Base-by-base conservation (phyloP, 495 filamentous ascomycete species). In the Podospora appendiculata region DNA sequence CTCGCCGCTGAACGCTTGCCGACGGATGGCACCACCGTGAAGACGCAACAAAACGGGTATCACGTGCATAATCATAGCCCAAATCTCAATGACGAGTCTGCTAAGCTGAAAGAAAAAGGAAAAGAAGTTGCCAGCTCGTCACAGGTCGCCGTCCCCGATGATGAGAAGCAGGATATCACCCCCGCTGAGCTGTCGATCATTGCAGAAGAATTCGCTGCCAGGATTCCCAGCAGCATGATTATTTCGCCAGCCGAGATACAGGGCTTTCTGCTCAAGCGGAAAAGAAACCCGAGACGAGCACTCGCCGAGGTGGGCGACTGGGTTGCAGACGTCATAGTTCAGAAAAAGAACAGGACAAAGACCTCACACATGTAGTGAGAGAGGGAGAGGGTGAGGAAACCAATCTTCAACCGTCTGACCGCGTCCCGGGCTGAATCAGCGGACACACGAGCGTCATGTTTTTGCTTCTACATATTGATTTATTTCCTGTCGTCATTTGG, bases 231-330 rank as follows among this genome's bases (percentile, higher is more conserved):
- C 7, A 64, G 64, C 41, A 58, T 65, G 47, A 79, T 88, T 32
- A 49, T 59, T 58, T 80, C 78, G 7, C 85, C 86, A 0, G 86
- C 86, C 4, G 83, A 89, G 61, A 78, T 90, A 43, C 85, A 89
- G 62, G 83, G 82, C 2, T 87, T 80, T 60, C 61, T 89, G 25
- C 63, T 88, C 14, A 82, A 78, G 58, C 67, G 82, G 44, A 86
- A 85, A 65, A 82, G 80, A 59, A 70, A 73, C 39, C 84, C 86
- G 13, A 64, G 70, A 35, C 68, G 68, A 45, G 84, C 86, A 32
- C 52, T 85, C n/a, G 64, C 61, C 14, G 75, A 82, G 54, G 78
- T 78, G 0, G 74, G 65, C 18, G 56, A 32, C 11, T 89, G 86
- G 86, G 74, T 76, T 5, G 65, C 70, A 16, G 71, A 68, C 8